Evolutionary conservation across 257 asterid species (phyloP).

Genomic region (Ilex aquifolium): DNA sequence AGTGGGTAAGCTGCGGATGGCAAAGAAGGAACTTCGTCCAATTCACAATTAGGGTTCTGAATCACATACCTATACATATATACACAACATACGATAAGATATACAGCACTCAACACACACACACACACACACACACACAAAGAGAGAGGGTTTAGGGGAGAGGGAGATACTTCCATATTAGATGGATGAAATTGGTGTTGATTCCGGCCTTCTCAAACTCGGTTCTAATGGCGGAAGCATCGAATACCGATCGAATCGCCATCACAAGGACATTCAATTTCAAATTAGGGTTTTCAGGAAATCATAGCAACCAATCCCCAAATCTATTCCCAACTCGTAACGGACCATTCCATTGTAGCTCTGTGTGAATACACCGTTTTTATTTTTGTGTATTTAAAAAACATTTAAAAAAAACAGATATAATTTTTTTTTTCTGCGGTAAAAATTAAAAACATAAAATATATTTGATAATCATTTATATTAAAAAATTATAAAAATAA

Average conservation of each 20-base stretch:
- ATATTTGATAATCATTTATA: too few species aligned
- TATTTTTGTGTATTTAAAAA: too few species aligned
- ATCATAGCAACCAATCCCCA: too few species aligned
- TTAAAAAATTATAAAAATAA: too few species aligned
- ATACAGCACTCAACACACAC: neutral
- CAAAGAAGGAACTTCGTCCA: slow-evolving; percentile 84
- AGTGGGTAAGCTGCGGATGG: slow-evolving; percentile 71
- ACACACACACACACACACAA: neutral
- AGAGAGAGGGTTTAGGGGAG: neutral
- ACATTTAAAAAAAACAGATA: too few species aligned
- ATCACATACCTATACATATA: slow-evolving; percentile 25
- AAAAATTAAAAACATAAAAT: too few species aligned
- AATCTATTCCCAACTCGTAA: too few species aligned
- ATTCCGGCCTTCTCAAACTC: slow-evolving; percentile 70
- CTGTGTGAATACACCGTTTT: too few species aligned
- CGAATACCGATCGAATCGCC: slow-evolving; percentile 70
- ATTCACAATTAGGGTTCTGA: slow-evolving; percentile 62
- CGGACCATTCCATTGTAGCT: too few species aligned
- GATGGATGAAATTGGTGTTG: slow-evolving; percentile 65
- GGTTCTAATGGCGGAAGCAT: slow-evolving; percentile 51
- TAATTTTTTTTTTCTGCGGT: too few species aligned
- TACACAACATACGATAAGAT: neutral
- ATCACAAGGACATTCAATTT: slow-evolving; percentile 14
- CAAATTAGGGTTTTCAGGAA: too few species aligned
- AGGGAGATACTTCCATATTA: slow-evolving; percentile 63